Base-by-base conservation (phyloP, 352 stramenopile genomes). In the Aphanomyces euteiches region DNA sequence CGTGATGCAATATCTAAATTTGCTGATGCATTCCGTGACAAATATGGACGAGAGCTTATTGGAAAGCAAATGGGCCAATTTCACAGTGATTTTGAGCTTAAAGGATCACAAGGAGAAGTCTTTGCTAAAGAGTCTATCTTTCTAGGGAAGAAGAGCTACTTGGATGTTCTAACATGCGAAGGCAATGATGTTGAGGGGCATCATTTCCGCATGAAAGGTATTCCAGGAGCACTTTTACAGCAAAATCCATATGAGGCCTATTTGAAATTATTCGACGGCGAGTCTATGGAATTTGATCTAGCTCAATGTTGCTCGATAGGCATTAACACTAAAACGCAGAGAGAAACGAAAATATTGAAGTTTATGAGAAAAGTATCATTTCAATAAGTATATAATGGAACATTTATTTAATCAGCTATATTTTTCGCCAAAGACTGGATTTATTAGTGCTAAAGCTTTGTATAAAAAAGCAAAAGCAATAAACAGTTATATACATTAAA, bases 171-270 rank as follows among this genome's bases (percentile, higher is more conserved):
- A 40, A 57, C 45, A 40, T 73, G 67, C 43, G 56, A 66, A 56
- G 67, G 67, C 10, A 73, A 73, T 67, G 45, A 66, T 53, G 47
- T 61, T 63, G 56, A 50, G 21, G 67, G 67, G 37, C 28, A 67
- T 41, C 67, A 73, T 61, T 63, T 73, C 28, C 53, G 66, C 7
- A 72, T 72, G 66, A 72, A 72, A 39, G 56, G 66, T 34, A 72
- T 72, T 48, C 66, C 66, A 13, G 36, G 38, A 7, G 66, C 65
- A 41, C 28, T 72, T 47, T 21, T 72, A n/a, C 12, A 65, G 56
- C 21, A 71, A 21, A 36, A 64, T 17, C 53, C 67, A 38, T 67
- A 73, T 61, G 56, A 73, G 41, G 61, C 41, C 41, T 67, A 66
- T 37, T 48, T 67, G 57, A 73, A 61, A 28, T 45, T 73, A 50